Base-by-base conservation (phyloP, 208 protist species). In the Acanthamoeba castellanii region DNA sequence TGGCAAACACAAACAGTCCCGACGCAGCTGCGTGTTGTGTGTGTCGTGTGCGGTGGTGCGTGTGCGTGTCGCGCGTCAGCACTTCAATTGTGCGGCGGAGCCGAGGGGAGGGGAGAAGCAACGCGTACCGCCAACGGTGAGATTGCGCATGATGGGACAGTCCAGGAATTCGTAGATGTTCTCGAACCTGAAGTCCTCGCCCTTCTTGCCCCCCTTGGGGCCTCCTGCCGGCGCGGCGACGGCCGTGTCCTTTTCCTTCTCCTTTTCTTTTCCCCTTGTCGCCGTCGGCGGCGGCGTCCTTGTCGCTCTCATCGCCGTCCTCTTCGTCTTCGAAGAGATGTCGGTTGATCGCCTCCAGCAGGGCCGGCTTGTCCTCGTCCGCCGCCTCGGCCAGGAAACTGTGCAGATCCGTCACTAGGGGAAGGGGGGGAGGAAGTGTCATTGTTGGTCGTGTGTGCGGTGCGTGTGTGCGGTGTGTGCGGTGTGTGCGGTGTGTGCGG, bases 381-480 rank as follows among this genome's bases (percentile, higher is more conserved):
- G 34, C 13, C 45, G 76, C 76, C 42, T 85, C 76, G 20, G 59
- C 84, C 55, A 91, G 30, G 42, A 91, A 91, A 47, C 57, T 91
- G 57, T 91, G 84, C 25, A 91, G 84, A 32, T 91, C 84, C 57
- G 84, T 72, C 34, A 91, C 84, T 91, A 37, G n/a, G 13, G n/a
- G 14, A 3, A 27, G 70, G 20, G 11, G 30, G 1, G n/a, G n/a
- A 2, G 70, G 2, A 66, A 66, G 20, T 2, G 25, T 66, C 37
- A 42, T 68, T 68, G 4, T 68, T 68, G 27, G 70, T 78, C 30
- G 59, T n/a, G n/a, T n/a, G n/a, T n/a, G n/a, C n/a, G n/a, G n/a
- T n/a, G n/a, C n/a, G n/a, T n/a, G n/a, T n/a, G n/a, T n/a, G n/a
- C n/a, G n/a, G n/a, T n/a, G n/a, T 66, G 59, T 66, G 20, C 14